These are phyloP conservation scores for Sclerotinia borealis DNA, from an alignment of 2,329 filamentous ascomycete genomes.

Conservation along the genomic window DNA sequence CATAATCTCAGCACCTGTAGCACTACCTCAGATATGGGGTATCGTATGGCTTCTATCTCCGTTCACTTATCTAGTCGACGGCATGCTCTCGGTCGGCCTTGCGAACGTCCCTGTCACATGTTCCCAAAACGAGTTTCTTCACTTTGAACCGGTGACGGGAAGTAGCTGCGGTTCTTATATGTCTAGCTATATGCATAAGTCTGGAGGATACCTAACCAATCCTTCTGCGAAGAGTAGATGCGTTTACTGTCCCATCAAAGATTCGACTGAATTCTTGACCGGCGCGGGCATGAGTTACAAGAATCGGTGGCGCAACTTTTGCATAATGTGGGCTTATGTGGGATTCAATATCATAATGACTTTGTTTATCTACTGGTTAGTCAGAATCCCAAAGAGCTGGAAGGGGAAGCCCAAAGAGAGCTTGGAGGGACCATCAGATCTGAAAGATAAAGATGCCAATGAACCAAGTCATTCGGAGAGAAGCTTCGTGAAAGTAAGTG, in stretches of 20 bases:
- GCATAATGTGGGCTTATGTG: slow-evolving; percentile 40
- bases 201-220: slow-evolving; percentile 46
- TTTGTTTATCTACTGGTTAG: slow-evolving; percentile 48
- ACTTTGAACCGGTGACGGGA: slow-evolving; percentile 38
- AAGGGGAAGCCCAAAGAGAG: slow-evolving; percentile 11
- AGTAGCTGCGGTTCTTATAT: slow-evolving; percentile 55
- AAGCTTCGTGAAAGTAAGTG: neutral
- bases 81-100: slow-evolving; percentile 64
- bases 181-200: slow-evolving; percentile 40
- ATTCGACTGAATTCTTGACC: slow-evolving; percentile 52
- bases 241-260: slow-evolving; percentile 53
- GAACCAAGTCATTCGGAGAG: neutral
- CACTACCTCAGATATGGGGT: slow-evolving; percentile 70
- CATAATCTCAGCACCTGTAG: slow-evolving; percentile 59
- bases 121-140: slow-evolving; percentile 46
- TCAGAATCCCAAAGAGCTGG: slow-evolving; percentile 37
- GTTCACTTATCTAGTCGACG: slow-evolving; percentile 73
- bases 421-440: neutral
- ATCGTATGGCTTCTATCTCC: slow-evolving; percentile 81
- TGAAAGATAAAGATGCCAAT: neutral
- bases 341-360: slow-evolving; percentile 49
- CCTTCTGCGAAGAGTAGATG: slow-evolving; percentile 51
- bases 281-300: slow-evolving; percentile 55
- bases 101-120: slow-evolving; percentile 62
- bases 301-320: slow-evolving; percentile 62